Evolutionary conservation across 176 grass and related monocot genomes (phyloP), one percentile per base, ranked within the genome.

Genomic region (Alloteropsis semialata): DNA sequence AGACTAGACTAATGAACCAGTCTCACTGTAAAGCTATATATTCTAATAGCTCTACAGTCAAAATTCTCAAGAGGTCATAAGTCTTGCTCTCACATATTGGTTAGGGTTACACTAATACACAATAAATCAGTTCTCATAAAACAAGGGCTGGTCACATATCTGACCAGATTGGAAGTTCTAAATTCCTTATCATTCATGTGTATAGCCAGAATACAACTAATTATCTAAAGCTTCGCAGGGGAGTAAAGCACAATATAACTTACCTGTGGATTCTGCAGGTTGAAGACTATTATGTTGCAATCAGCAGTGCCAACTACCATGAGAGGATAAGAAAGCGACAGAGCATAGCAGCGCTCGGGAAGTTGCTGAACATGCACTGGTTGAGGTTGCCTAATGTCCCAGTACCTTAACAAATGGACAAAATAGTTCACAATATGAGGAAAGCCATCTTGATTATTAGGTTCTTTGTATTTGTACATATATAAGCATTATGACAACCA

Each of bases 201-300:
- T 22, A 68, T 36, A 66, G 57, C n/a, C 32, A 51, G 32, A 70
- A 68, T 53, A 60, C 1, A 68, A 37, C 10, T 11, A 37, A 76
- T 17, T 48, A 68, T 42, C 33, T 43, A 6, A n/a, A 69, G 32
- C 25, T 58, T 25, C 19, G 60, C 14, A 15, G 5, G 76, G 13
- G 72, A 45, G 18, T 14, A 32, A 1, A 81, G 18, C 59, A 37
- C 22, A 77, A 75, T 48, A 68, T 59, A 82, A 51, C 24, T 60
- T 61, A 98, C 92, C 92, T 98, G 88, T 68, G 92, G 96, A 69
- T 93, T 98, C 69, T 93, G 90, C 55, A 93, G 84, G 67, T 95
- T 91, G 89, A 86, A 98, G 66, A 98, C 67, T 84, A 93, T 48
- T 19, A 95, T 11, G 4, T 98, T 94, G 74, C 80, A 79, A 82